Percentiles rank a stretch among this genome's conserved stretches.
phyloP scores from a whole-genome alignment of 2,329 filamentous ascomycete species.

The Boeremia lycopersici region DNA sequence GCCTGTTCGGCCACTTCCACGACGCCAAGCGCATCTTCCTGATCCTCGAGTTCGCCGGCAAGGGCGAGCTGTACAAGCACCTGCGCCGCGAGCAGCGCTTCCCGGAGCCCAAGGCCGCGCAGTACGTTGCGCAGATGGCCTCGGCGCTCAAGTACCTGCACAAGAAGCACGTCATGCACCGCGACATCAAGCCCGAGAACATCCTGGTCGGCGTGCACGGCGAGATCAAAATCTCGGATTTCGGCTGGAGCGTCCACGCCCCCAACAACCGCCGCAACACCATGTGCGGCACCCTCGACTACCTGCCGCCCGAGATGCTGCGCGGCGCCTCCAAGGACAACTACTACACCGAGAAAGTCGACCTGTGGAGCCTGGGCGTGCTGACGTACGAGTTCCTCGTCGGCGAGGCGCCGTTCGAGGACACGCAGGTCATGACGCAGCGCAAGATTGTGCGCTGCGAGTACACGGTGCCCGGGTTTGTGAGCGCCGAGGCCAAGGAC shows the following conservation, averaged over 20 bases:
- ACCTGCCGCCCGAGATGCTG: constrained; percentile 97
- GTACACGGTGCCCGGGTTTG: constrained; percentile 89
- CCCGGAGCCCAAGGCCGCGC: constrained; percentile 83
- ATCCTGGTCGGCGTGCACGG: constrained; percentile 95
- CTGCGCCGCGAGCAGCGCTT: constrained; percentile 78
- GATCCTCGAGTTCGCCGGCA: constrained; percentile 84
- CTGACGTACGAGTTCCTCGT: constrained; percentile 96
- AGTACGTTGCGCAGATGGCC: constrained; percentile 91
- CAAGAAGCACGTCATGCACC: constrained; percentile 96
- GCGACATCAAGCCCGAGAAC: constrained; percentile 97
- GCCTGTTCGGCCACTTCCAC: constrained; percentile 86
- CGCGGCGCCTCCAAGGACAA: constrained; percentile 80
- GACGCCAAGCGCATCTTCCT: constrained; percentile 87
- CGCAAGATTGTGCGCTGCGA: constrained; percentile 85
- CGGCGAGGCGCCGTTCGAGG: constrained; percentile 95
- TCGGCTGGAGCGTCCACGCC: constrained; percentile 97
- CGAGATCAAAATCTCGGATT: constrained; percentile 98
- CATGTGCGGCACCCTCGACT: constrained; percentile 97
- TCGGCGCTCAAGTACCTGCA: constrained; percentile 87
- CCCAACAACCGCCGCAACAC: constrained; percentile 93
- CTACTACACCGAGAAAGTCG: constrained; percentile 93
- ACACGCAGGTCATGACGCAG: constrained; percentile 93
- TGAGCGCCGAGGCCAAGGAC: constrained; percentile 88
- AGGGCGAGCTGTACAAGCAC: constrained; percentile 88
- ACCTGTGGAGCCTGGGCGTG: constrained; percentile 94